phyloP scores from a whole-genome alignment of 1,284 basidiomycete species.

The Boletus sp. region DNA sequence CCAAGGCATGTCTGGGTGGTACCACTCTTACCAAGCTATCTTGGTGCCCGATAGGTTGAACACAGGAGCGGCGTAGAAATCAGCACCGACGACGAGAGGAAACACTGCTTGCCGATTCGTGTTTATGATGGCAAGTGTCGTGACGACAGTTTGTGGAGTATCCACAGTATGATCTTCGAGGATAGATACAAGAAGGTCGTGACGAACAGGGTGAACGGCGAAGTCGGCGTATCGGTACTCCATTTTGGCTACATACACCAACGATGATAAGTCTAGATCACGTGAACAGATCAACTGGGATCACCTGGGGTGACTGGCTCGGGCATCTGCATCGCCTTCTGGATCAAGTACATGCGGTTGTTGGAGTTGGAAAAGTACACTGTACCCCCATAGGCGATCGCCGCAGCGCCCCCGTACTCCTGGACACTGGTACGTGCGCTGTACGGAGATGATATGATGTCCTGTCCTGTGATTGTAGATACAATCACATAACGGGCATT shows the following conservation, averaged over 20 bases:
- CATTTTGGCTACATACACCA: slow-evolving; percentile 19
- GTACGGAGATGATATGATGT: slow-evolving; percentile 40
- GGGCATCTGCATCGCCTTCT: slow-evolving; percentile 4
- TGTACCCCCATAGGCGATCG: slow-evolving; percentile 34
- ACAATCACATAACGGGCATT: slow-evolving; percentile 36
- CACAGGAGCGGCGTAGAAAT: slow-evolving; percentile 59
- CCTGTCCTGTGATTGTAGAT: slow-evolving; percentile 28
- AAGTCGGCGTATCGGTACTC: slow-evolving; percentile 59
- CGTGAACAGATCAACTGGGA: background rate
- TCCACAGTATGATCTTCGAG: slow-evolving; percentile 64
- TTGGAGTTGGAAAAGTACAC: slow-evolving; percentile 44
- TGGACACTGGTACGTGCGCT: slow-evolving; percentile 44
- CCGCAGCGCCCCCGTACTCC: slow-evolving; percentile 47
- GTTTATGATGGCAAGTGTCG: slow-evolving; percentile 53
- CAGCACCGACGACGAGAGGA: slow-evolving; percentile 47
- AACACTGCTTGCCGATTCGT: slow-evolving; percentile 34
- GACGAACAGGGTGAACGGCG: slow-evolving; percentile 31
- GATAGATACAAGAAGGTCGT: slow-evolving; percentile 39
- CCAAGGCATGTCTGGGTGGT: slow-evolving; percentile 84
- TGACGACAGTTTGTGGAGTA: slow-evolving; percentile 52
- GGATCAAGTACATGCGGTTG: slow-evolving; percentile 31
- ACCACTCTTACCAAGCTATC: slow-evolving; percentile 75
- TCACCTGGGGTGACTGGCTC: slow-evolving; percentile 36
- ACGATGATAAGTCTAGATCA: slow-evolving; percentile 3
- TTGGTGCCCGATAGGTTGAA: slow-evolving; percentile 72